Conservation (phyloP, 2,329 filamentous ascomycete genomes). For the Mycosphaerella arachidis region DNA sequence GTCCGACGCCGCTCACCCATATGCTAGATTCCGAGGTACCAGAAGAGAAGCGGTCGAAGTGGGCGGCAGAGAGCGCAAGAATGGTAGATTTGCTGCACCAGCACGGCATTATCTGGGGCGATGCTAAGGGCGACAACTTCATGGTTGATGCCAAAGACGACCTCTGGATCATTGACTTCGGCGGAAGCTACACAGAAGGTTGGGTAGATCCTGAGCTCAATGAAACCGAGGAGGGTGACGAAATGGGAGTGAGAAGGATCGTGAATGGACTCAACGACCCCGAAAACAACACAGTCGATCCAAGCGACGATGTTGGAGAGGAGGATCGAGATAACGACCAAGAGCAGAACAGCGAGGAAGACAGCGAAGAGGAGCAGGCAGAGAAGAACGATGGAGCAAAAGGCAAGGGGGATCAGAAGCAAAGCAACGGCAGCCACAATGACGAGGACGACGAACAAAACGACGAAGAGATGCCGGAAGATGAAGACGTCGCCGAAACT, state of each 20-base stretch:
- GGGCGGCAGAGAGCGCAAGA: slow-evolving; percentile 29
- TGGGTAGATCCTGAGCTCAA: slow-evolving; percentile 36
- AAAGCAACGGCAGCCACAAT: too few relatives aligned
- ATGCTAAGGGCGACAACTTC: slow-evolving; percentile 40
- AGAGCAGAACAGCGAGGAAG: slow-evolving; percentile 5
- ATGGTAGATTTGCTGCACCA: slow-evolving; percentile 33
- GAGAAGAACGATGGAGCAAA: slow-evolving; percentile 1
- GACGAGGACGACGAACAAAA: not conserved
- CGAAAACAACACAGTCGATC: slow-evolving; percentile 14
- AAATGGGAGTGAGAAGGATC: slow-evolving; percentile 29
- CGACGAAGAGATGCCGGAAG: not conserved
- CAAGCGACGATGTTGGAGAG: slow-evolving; percentile 13
- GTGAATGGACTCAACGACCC: slow-evolving; percentile 30
- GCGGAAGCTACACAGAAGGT: slow-evolving; percentile 36
- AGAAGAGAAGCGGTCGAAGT: slow-evolving; percentile 28
- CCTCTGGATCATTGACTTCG: slow-evolving; percentile 40
- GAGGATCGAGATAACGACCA: not conserved
- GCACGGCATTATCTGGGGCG: slow-evolving; percentile 36
- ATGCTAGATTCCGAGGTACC: slow-evolving; percentile 30
- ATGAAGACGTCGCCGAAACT: not conserved
- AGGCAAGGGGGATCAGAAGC: not conserved
- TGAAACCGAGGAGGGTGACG: slow-evolving; percentile 35
- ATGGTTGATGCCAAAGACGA: slow-evolving; percentile 35
- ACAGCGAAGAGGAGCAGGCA: slow-evolving; percentile 5
- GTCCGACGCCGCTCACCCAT: slow-evolving; percentile 30